A percentile compares a stretch with the other conserved stretches of the same genome.
Evolutionary conservation across 2,329 filamentous ascomycete genomes (phyloP).

Genomic region (Dactylellina drechsleri): DNA sequence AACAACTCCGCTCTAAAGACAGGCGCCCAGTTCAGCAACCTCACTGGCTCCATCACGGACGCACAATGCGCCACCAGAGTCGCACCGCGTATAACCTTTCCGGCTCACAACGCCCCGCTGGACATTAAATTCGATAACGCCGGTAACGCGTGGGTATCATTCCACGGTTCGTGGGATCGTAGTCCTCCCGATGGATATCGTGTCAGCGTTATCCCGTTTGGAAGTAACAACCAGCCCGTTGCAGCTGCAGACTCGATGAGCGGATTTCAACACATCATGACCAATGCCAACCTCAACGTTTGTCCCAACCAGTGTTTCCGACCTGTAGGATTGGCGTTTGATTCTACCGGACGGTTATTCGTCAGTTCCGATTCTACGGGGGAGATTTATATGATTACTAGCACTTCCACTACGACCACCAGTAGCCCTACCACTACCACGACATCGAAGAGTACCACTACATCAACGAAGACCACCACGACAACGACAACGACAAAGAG

Average conservation of each 20-base stretch:
- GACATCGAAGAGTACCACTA: slow-evolving; percentile 14
- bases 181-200: slow-evolving; percentile 61
- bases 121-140: slow-evolving; percentile 74
- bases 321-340: slow-evolving; percentile 61
- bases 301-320: slow-evolving; percentile 56
- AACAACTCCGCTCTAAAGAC: slow-evolving; percentile 62
- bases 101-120: slow-evolving; percentile 76
- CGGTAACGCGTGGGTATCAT: slow-evolving; percentile 72
- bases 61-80: slow-evolving; percentile 64
- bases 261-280: slow-evolving; percentile 58
- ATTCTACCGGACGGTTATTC: slow-evolving; percentile 68
- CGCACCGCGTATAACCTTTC: slow-evolving; percentile 70
- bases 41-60: slow-evolving; percentile 63
- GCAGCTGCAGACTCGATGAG: slow-evolving; percentile 1
- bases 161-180: slow-evolving; percentile 75
- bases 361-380: slow-evolving; percentile 73
- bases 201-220: slow-evolving; percentile 62
- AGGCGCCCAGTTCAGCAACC: slow-evolving; percentile 67
- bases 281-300: slow-evolving; percentile 36
- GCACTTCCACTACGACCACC: slow-evolving; percentile 24
- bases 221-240: slow-evolving; percentile 37
- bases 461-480: slow-evolving; percentile 17
- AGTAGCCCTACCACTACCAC: slow-evolving; percentile 10
- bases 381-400: slow-evolving; percentile 70
- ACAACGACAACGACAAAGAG: slow-evolving; percentile 13